Conservation (phyloP, 139 green algal species). For the Mesotaenium endlicherianum region DNA sequence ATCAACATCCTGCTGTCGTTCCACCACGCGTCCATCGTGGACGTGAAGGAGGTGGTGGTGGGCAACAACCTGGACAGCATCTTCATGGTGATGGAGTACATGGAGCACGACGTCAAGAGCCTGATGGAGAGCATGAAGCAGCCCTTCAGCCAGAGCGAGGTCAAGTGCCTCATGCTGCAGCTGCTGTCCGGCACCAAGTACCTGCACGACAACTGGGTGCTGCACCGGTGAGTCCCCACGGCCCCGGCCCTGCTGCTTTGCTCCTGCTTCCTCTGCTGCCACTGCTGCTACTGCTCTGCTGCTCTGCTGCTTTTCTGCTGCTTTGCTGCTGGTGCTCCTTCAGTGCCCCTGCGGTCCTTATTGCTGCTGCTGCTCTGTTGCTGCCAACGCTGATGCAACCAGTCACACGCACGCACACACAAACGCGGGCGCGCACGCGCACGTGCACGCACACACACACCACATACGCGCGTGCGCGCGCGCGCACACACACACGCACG, state of each 20-base stretch:
- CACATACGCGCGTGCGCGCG: too few species aligned
- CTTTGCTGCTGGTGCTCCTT: not conserved
- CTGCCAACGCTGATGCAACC: not conserved
- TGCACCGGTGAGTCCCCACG: conserved; percentile 66
- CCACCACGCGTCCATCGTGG: conserved; percentile 88
- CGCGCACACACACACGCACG: too few species aligned
- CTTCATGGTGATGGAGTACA: conserved; percentile 99
- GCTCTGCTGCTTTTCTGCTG: not conserved
- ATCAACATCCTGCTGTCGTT: conserved; percentile 95
- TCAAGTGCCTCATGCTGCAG: conserved; percentile 84
- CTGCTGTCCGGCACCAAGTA: conserved; percentile 82
- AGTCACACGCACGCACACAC: too few species aligned
- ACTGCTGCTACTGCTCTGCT: not conserved
- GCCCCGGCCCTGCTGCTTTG: not conserved
- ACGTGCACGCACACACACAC: too few species aligned
- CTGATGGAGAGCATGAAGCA: conserved; percentile 72
- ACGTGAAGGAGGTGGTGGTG: conserved; percentile 86
- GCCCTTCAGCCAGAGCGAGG: conserved; percentile 68
- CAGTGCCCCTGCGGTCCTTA: not conserved
- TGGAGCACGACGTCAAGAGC: conserved; percentile 91
- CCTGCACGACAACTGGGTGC: conserved; percentile 88
- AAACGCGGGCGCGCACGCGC: too few species aligned
- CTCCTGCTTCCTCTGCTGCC: not conserved
- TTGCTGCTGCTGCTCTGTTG: not conserved
- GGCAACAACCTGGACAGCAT: conserved; percentile 60